Conservation (phyloP, 202 grass and related monocot genomes). For the Panicum hallii region DNA sequence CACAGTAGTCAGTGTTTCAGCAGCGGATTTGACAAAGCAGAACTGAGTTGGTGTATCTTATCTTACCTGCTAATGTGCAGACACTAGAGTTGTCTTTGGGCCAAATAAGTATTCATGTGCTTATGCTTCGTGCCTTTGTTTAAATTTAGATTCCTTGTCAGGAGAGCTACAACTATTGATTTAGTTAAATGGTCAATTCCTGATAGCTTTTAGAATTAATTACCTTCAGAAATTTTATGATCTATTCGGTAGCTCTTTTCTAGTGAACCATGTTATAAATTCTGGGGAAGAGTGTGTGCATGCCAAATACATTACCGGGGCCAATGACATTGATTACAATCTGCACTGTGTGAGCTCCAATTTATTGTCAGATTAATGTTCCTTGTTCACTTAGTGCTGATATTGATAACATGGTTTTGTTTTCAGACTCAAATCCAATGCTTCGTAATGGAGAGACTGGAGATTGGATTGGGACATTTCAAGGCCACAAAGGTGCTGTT, state of each 20-base stretch:
- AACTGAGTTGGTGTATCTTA: neutral
- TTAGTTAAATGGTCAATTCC: neutral
- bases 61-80: neutral
- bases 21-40: neutral
- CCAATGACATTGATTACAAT: neutral
- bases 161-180: neutral
- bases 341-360: neutral
- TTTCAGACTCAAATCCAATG: conserved; percentile 74
- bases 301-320: neutral
- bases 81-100: neutral
- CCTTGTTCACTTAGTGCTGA: neutral
- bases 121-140: neutral
- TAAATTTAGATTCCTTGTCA: neutral
- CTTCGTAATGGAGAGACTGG: conserved; percentile 76
- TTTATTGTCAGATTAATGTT: neutral
- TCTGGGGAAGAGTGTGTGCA: neutral
- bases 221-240: neutral
- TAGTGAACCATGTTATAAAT: neutral
- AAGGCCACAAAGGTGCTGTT: conserved; percentile 84
- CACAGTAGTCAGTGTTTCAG: neutral
- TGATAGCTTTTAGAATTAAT: neutral
- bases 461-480: conserved; percentile 86
- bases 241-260: conserved; percentile 1
- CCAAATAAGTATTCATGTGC: neutral
- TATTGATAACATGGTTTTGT: conserved; percentile 21